Conservation (phyloP, 2,329 filamentous ascomycete genomes). For the Xylariaceae sp. region DNA sequence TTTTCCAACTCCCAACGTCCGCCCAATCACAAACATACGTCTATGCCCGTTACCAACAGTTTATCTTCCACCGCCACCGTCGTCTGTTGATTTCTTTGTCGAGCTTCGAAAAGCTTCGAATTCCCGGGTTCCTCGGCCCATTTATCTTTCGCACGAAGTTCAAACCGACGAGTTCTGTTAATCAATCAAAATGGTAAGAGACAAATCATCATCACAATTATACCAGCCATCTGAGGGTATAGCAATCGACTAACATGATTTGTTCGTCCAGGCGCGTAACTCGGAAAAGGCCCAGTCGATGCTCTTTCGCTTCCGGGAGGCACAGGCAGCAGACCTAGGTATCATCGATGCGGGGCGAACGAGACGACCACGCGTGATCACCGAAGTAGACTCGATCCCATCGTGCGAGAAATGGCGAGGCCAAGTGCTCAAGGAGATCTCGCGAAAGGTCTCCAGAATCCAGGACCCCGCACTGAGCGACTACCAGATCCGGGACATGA, state of each 20-base stretch:
- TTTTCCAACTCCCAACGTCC: background rate
- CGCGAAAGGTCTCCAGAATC: conserved; percentile 92
- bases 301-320: conserved; percentile 98
- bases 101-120: background rate
- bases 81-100: background rate
- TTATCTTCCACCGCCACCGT: background rate
- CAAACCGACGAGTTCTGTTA: background rate
- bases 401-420: conserved; percentile 96
- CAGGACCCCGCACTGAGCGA: conserved; percentile 88
- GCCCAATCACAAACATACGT: background rate
- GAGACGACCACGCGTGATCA: conserved; percentile 86
- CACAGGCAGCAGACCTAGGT: conserved; percentile 42
- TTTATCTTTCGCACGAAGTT: background rate
- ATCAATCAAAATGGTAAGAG: conserved; percentile 29
- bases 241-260: background rate
- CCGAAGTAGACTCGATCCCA: conserved; percentile 75
- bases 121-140: background rate
- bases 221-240: background rate
- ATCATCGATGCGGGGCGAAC: conserved; percentile 76
- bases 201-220: background rate
- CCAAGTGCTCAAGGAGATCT: conserved; percentile 94
- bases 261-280: conserved; percentile 69
- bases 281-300: conserved; percentile 99
- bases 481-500: conserved; percentile 95
- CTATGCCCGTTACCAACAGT: background rate